Conservation (phyloP, 305 asterid species). For the Solanum hybrid region DNA sequence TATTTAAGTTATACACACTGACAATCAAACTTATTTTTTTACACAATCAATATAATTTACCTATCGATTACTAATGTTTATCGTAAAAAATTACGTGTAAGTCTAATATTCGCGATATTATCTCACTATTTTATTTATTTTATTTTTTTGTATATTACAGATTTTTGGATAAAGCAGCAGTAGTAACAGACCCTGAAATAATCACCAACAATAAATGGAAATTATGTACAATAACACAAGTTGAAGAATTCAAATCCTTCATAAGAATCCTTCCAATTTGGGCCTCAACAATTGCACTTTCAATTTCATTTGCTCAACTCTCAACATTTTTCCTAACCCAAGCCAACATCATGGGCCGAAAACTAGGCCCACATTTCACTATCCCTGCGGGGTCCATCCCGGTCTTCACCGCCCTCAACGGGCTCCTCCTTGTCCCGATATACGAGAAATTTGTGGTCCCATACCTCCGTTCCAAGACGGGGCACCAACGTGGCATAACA, state of each 20-base stretch:
- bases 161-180: conserved; percentile 58
- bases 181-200: conserved; percentile 13
- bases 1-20: background rate
- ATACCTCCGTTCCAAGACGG: conserved; percentile 31
- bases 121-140: background rate
- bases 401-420: conserved; percentile 38
- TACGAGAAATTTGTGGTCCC: conserved; percentile 48
- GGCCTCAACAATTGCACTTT: conserved; percentile 58
- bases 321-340: conserved; percentile 61
- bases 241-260: conserved; percentile 63
- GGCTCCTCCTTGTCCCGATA: conserved; percentile 41
- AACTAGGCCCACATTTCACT: conserved; percentile 28
- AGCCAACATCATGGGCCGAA: conserved; percentile 48
- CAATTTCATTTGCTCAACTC: conserved; percentile 52
- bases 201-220: conserved; percentile 41
- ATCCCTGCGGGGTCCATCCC: conserved; percentile 50
- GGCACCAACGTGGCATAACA: conserved; percentile 53
- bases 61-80: background rate
- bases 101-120: background rate
- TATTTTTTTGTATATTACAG: conserved; percentile 9
- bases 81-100: accelerated
- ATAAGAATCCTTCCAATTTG: conserved; percentile 52
- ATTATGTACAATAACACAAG: conserved; percentile 61
- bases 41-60: background rate
- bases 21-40: background rate